phyloP scores from a whole-genome alignment of 495 filamentous ascomycete species.

The Xylaria castorea region DNA sequence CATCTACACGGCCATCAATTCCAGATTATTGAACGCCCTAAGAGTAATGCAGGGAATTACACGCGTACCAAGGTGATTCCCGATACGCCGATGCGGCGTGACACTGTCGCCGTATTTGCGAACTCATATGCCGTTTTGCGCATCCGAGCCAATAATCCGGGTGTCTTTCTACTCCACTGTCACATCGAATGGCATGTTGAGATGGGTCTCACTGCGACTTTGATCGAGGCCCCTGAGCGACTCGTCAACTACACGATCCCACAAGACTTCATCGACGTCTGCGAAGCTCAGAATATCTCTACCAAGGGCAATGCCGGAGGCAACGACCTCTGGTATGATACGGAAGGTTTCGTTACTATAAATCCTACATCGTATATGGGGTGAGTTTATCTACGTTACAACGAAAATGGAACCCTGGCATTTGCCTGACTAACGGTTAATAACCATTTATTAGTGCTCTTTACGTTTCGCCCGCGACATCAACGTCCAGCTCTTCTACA shows the following conservation, averaged over 20 bases:
- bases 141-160: slow-evolving; percentile 72
- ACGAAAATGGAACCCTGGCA: not conserved
- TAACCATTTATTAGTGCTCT: slow-evolving; percentile 15
- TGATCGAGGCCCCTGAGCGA: slow-evolving; percentile 72
- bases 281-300: slow-evolving; percentile 56
- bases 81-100: slow-evolving; percentile 57
- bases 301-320: slow-evolving; percentile 77
- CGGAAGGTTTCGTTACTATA: slow-evolving; percentile 57
- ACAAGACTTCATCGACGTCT: slow-evolving; percentile 63
- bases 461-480: not conserved
- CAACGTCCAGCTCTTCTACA: not conserved
- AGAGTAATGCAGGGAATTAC: slow-evolving; percentile 49
- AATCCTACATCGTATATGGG: slow-evolving; percentile 50
- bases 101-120: slow-evolving; percentile 62
- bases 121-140: slow-evolving; percentile 64
- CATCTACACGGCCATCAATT: slow-evolving; percentile 79
- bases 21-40: slow-evolving; percentile 67
- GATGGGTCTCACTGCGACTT: slow-evolving; percentile 71
- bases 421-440: not conserved
- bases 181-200: slow-evolving; percentile 83
- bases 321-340: slow-evolving; percentile 67
- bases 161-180: slow-evolving; percentile 83
- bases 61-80: slow-evolving; percentile 47
- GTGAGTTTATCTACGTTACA: slow-evolving; percentile 35
- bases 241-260: slow-evolving; percentile 69